phyloP scores from a whole-genome alignment of 495 filamentous ascomycete species.

The Margaritispora aquatica region DNA sequence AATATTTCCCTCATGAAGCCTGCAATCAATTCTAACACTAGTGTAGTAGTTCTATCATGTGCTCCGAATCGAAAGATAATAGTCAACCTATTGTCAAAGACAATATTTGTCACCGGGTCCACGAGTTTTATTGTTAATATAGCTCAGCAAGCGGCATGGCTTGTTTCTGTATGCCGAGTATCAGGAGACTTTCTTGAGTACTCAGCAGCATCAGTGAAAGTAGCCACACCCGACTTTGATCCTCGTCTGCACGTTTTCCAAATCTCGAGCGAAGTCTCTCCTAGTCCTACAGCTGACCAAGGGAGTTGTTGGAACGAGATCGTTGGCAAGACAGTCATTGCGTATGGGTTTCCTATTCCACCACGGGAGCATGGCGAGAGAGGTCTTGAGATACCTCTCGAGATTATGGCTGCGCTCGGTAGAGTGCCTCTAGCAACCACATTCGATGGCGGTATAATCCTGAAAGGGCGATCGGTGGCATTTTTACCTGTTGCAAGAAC shows the following conservation, averaged over 20 bases:
- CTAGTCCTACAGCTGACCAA: slow-evolving; percentile 4
- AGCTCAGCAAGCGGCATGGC: slow-evolving; percentile 13
- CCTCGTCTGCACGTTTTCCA: neutral
- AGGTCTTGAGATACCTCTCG: slow-evolving; percentile 16
- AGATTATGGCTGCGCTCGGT: slow-evolving; percentile 14
- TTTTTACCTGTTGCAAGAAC: slow-evolving; percentile 9
- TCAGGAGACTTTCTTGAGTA: neutral
- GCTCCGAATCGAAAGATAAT: neutral
- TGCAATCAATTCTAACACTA: neutral
- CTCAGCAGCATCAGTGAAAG: neutral
- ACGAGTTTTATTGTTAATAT: slow-evolving; percentile 7
- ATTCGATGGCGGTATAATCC: slow-evolving; percentile 7
- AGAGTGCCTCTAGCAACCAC: slow-evolving; percentile 5
- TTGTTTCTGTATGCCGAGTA: slow-evolving; percentile 11
- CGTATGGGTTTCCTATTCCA: slow-evolving; percentile 11
- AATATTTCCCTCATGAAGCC: neutral
- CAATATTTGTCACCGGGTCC: neutral
- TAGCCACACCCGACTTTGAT: neutral
- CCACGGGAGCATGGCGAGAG: slow-evolving; percentile 1
- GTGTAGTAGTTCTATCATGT: neutral
- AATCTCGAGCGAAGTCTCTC: neutral
- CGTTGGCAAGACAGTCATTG: slow-evolving; percentile 3
- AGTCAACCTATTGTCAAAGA: neutral
- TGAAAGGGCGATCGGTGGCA: slow-evolving; percentile 19
- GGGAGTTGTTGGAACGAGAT: slow-evolving; percentile 9